Base-by-base conservation (phyloP, 192 early-diverging fungal genomes). In the Podila epicladia region DNA sequence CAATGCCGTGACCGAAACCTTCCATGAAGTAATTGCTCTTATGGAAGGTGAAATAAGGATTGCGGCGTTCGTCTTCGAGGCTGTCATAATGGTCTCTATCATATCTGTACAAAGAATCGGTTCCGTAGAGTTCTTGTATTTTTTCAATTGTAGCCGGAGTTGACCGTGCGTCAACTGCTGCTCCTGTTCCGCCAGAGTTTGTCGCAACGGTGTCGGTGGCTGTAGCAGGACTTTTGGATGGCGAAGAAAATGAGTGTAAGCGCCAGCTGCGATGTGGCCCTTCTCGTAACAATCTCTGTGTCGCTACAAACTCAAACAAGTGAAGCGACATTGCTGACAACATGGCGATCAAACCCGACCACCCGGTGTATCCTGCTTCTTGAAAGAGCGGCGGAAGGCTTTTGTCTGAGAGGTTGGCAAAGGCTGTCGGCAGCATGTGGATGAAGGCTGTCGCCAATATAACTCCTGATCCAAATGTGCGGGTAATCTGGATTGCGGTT, bases 391-490 rank as follows among this genome's bases (percentile, higher is more conserved):
- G 78, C 11, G 89, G 82, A 33, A 93, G 72, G 69, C 93, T 91
- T 26, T 84, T 76, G 22, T 87, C 84, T 2, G 86, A 83, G n/a
- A 94, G 84, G 11, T 84, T 82, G 33, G 77, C 76, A 15, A 90
- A 75, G 33, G 91, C 88, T 0, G 65, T 89, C 2, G 91, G 87
- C 11, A 94, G 71, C 92, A 80, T 79, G 73, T 95, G 94, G 51
- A 95, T 89, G 59, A 95, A 92, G 8, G 89, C 89, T 11, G 94
- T 95, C 11, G 94, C 90, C 28, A 94, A 60, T 62, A 95, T 93
- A 9, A 94, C 89, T 1, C 93, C 94, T 0, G 84, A 86, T 33
- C 88, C 88, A 58, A 84, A 84, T 65, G 87, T 86, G 66, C 85
- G 85, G 59, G 82, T 80, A 8, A 71, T 71, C 1, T 75, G 71